Evolutionary conservation across 2,329 filamentous ascomycete species (phyloP).

Genomic region (Sporothrix phasma): DNA sequence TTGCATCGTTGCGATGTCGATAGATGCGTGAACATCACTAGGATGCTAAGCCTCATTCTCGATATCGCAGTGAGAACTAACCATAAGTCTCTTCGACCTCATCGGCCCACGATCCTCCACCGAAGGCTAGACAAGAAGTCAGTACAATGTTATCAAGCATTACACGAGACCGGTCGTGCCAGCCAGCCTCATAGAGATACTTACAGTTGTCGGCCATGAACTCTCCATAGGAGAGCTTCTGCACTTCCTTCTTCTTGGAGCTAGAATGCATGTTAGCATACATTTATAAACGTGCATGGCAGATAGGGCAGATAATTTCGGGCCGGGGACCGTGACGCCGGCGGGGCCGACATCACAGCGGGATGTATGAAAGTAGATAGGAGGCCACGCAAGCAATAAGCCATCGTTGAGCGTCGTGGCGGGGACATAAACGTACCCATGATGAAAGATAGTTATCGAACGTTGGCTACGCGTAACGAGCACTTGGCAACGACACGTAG

Average conservation of each 20-base stretch:
- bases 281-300: neutral
- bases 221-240: conserved; percentile 96
- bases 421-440: conserved; percentile 23
- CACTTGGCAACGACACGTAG: conserved; percentile 23
- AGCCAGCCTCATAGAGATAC: conserved; percentile 26
- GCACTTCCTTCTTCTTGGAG: conserved; percentile 83
- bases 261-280: conserved; percentile 40
- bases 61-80: conserved; percentile 39
- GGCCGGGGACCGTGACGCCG: neutral
- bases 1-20: neutral
- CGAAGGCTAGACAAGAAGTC: conserved; percentile 31
- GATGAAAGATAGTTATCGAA: conserved; percentile 19
- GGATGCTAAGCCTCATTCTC: neutral
- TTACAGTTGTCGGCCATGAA: conserved; percentile 89
- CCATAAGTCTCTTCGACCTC: conserved; percentile 88
- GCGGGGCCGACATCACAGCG: neutral
- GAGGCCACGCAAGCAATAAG: neutral
- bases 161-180: no score
- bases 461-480: conserved; percentile 25
- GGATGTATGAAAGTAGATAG: neutral
- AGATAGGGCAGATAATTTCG: neutral
- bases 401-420: neutral
- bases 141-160: neutral
- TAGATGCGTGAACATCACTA: conserved; percentile 4
- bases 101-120: conserved; percentile 91